phyloP scores from a whole-genome alignment of 1,284 basidiomycete genomes.

The Tilletia horrida region DNA sequence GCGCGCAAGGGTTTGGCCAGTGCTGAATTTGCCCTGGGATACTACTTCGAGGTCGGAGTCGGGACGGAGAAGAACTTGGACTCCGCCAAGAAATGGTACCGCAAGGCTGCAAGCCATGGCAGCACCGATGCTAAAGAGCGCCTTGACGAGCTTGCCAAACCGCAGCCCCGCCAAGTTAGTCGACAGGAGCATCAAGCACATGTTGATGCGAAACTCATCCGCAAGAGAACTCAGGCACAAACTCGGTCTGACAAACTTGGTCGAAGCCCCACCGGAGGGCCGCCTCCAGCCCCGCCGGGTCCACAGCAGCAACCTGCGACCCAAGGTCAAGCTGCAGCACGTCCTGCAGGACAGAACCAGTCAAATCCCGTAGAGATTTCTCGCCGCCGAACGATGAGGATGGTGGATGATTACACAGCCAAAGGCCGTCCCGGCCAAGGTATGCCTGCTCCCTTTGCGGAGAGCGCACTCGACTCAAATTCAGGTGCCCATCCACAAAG shows the following conservation, averaged over 20 bases:
- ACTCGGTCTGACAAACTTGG: constrained; percentile 32
- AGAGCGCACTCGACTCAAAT: background rate
- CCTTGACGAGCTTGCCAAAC: constrained; percentile 63
- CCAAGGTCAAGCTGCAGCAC: background rate
- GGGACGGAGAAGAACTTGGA: constrained; percentile 62
- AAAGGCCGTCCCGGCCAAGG: background rate
- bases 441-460: background rate
- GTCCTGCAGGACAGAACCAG: background rate
- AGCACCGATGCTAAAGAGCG: constrained; percentile 77
- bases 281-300: constrained; percentile 6
- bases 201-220: constrained; percentile 73
- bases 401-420: constrained; percentile 8
- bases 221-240: constrained; percentile 73
- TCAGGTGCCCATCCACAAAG: background rate
- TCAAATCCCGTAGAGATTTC: constrained; percentile 12
- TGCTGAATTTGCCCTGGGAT: constrained; percentile 91
- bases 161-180: constrained; percentile 66
- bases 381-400: constrained; percentile 12
- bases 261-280: constrained; percentile 17
- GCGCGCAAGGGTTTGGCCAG: constrained; percentile 73
- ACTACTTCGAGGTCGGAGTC: constrained; percentile 71
- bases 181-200: constrained; percentile 75
- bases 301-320: background rate
- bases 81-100: constrained; percentile 68
- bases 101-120: constrained; percentile 70